Evolutionary conservation across 2,329 filamentous ascomycete genomes (phyloP).

Genomic region (Diaporthe ampelina): DNA sequence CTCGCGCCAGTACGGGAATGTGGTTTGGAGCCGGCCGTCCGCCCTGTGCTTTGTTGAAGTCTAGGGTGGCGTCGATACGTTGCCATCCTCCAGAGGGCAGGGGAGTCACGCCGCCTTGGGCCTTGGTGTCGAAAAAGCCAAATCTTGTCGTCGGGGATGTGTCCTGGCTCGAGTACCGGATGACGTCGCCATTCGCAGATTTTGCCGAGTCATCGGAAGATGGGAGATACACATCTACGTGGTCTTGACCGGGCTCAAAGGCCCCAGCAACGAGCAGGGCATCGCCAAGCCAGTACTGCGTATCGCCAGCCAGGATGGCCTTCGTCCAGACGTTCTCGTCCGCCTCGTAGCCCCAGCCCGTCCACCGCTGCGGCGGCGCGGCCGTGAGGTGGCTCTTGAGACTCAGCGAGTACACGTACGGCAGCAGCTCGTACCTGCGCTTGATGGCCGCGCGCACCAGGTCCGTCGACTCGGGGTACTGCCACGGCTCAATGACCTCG

Average conservation of each 20-base stretch:
- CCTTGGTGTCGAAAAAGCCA: slow-evolving; percentile 13
- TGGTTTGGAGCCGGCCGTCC: not conserved
- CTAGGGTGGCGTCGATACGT: not conserved
- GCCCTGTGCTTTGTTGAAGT: not conserved
- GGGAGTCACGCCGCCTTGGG: not conserved
- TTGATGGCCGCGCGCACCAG: slow-evolving; percentile 76
- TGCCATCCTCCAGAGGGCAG: not conserved
- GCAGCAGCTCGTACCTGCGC: slow-evolving; percentile 78
- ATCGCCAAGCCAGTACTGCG: slow-evolving; percentile 81
- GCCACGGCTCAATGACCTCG: slow-evolving; percentile 84
- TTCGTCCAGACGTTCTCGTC: slow-evolving; percentile 77
- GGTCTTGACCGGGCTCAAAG: slow-evolving; percentile 70
- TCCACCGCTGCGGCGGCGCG: slow-evolving; percentile 77
- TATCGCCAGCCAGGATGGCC: slow-evolving; percentile 72
- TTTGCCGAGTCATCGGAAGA: not conserved
- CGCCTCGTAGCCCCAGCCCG: slow-evolving; percentile 78
- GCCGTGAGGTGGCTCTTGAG: slow-evolving; percentile 74
- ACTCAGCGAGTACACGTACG: slow-evolving; percentile 77
- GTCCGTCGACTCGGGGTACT: slow-evolving; percentile 77
- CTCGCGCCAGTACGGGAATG: slow-evolving; percentile 1
- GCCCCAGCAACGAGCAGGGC: slow-evolving; percentile 76
- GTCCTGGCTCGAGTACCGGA: slow-evolving; percentile 4
- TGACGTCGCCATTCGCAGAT: not conserved
- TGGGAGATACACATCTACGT: slow-evolving; percentile 72
- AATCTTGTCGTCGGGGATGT: not conserved